Percentiles rank a stretch among this genome's conserved stretches.
Evolutionary conservation across 2,329 filamentous ascomycete genomes (phyloP).

Genomic region (Metarhizium rileyi): DNA sequence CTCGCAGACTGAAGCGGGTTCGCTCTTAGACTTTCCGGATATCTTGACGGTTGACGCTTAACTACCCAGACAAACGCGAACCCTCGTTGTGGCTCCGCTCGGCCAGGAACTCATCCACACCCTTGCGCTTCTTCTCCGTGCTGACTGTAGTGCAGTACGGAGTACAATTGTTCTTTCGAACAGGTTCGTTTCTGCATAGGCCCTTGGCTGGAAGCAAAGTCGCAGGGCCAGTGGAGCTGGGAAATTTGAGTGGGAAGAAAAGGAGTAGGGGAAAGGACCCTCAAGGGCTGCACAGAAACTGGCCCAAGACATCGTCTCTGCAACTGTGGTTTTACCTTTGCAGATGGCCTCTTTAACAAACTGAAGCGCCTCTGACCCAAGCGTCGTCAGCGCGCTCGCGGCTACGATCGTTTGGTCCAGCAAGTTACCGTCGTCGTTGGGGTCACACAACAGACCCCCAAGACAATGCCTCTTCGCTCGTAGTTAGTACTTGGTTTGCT

Average conservation of each 20-base stretch:
- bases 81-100: conserved; percentile 9
- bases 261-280: neutral
- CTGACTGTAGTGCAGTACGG: conserved; percentile 27
- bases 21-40: neutral
- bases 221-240: conserved; percentile 1
- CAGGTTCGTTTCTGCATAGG: conserved; percentile 19
- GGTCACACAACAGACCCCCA: conserved; percentile 17
- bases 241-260: neutral
- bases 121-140: conserved; percentile 19
- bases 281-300: neutral
- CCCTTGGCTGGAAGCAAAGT: conserved; percentile 13
- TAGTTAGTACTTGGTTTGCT: conserved; percentile 19
- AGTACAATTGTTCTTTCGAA: conserved; percentile 26
- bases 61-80: neutral
- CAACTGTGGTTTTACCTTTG: conserved; percentile 12
- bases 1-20: neutral
- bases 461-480: conserved; percentile 15
- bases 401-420: conserved; percentile 16
- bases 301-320: neutral
- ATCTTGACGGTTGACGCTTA: neutral
- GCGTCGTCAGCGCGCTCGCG: conserved; percentile 14
- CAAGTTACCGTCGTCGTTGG: conserved; percentile 16
- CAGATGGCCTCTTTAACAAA: conserved; percentile 21
- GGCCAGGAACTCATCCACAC: conserved; percentile 19
- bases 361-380: conserved; percentile 16